phyloP scores from a whole-genome alignment of 2,329 filamentous ascomycete species.

The Botryotinia globosa region DNA sequence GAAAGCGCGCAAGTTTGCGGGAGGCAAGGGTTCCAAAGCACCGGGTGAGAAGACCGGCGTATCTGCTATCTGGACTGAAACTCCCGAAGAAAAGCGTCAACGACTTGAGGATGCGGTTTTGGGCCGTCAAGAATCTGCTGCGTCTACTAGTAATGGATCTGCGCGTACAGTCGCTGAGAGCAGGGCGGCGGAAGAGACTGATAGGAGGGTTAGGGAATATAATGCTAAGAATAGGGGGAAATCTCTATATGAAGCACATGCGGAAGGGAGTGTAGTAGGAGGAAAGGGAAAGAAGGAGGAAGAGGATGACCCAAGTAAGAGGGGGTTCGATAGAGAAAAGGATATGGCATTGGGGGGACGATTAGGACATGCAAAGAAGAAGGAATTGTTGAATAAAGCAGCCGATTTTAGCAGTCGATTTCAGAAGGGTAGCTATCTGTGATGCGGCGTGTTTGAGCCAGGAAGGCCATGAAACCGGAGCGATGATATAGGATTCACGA shows the following conservation, averaged over 20 bases:
- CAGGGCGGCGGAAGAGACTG: slow-evolving; percentile 44
- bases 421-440: slow-evolving; percentile 51
- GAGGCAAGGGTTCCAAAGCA: slow-evolving; percentile 55
- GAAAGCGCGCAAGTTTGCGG: slow-evolving; percentile 78
- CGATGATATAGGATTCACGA: neutral
- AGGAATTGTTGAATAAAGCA: slow-evolving; percentile 75
- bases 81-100: slow-evolving; percentile 80
- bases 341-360: slow-evolving; percentile 78
- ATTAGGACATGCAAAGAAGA: slow-evolving; percentile 69
- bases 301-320: slow-evolving; percentile 86
- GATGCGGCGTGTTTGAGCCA: slow-evolving; percentile 22
- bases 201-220: slow-evolving; percentile 55
- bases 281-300: slow-evolving; percentile 42
- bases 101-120: slow-evolving; percentile 79
- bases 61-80: slow-evolving; percentile 77
- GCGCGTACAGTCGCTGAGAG: slow-evolving; percentile 28
- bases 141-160: slow-evolving; percentile 16
- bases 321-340: slow-evolving; percentile 88
- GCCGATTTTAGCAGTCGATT: slow-evolving; percentile 64
- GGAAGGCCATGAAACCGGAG: neutral
- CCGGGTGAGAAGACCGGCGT: slow-evolving; percentile 37
- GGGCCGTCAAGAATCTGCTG: slow-evolving; percentile 51
- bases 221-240: slow-evolving; percentile 54
- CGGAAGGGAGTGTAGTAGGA: slow-evolving; percentile 42
- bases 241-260: slow-evolving; percentile 54